Percentiles rank a stretch among this genome's conserved stretches.
phyloP scores from a whole-genome alignment of 441 rosid species.

The Breynia disticha region DNA sequence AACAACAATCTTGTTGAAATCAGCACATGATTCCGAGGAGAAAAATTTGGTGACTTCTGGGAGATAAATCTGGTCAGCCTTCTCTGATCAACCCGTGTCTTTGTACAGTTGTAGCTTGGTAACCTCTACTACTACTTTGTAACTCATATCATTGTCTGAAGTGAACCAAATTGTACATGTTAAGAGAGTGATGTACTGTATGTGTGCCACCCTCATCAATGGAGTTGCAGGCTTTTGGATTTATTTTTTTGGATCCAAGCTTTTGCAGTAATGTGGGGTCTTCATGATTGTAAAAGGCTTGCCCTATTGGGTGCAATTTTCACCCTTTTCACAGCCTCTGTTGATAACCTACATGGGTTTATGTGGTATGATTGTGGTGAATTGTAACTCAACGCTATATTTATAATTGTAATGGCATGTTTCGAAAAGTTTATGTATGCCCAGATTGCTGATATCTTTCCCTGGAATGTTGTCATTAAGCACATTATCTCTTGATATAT shows the following conservation, averaged over 20 bases:
- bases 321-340: neutral
- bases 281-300: slow-evolving; percentile 16
- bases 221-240: slow-evolving; percentile 32
- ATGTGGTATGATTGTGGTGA: neutral
- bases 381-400: no score
- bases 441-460: no score
- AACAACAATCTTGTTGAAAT: slow-evolving; percentile 12
- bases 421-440: no score
- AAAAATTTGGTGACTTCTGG: slow-evolving; percentile 43
- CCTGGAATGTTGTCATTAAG: no score
- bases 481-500: no score
- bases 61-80: slow-evolving; percentile 35
- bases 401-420: no score
- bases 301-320: neutral
- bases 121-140: slow-evolving; percentile 2
- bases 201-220: neutral
- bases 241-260: slow-evolving; percentile 32
- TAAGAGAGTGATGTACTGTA: slow-evolving; percentile 4
- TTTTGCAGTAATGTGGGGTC: neutral
- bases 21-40: slow-evolving; percentile 22
- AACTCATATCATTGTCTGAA: slow-evolving; percentile 3
- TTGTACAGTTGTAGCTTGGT: slow-evolving; percentile 12
- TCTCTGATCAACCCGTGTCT: slow-evolving; percentile 7
- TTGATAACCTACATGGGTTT: neutral
- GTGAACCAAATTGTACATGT: slow-evolving; percentile 11